Percentiles rank a stretch among this genome's conserved stretches.
These are phyloP conservation scores for Aphanomyces cochlioides DNA, from an alignment of 352 stramenopile genomes.

Conservation along the genomic window DNA sequence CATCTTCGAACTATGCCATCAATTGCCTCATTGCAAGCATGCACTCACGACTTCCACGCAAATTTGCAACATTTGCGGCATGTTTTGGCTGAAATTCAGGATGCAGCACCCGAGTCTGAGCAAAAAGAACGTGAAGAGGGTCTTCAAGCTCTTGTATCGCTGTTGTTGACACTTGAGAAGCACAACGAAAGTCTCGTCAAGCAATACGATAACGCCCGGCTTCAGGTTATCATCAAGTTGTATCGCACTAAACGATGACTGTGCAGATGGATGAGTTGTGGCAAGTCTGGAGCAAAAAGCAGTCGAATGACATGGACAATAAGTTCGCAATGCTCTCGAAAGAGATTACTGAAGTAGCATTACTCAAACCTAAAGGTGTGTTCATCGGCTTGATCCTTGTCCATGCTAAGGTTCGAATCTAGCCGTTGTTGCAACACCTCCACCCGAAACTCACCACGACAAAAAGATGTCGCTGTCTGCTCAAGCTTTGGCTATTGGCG, in stretches of 20 bases:
- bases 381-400: no score
- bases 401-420: no score
- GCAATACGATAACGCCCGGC: conserved; percentile 15
- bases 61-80: neutral
- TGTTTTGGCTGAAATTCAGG: neutral
- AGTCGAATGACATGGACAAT: neutral
- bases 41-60: neutral
- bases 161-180: conserved; percentile 19
- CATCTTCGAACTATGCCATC: conserved; percentile 3
- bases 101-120: neutral
- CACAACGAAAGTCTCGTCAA: conserved; percentile 21
- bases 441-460: neutral
- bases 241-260: neutral
- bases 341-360: conserved; percentile 21
- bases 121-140: neutral
- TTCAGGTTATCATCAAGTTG: conserved; percentile 11
- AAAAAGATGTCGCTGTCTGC: conserved; percentile 15
- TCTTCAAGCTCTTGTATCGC: neutral
- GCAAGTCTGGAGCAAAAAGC: conserved; percentile 17
- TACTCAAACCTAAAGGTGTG: conserved; percentile 12
- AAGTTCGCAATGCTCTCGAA: conserved; percentile 6
- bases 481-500: conserved; percentile 1
- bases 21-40: conserved; percentile 1
- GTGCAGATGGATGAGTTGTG: conserved; percentile 28
- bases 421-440: no score